phyloP scores from a whole-genome alignment of 1,284 basidiomycete genomes.

The Rhodofomes roseus region DNA sequence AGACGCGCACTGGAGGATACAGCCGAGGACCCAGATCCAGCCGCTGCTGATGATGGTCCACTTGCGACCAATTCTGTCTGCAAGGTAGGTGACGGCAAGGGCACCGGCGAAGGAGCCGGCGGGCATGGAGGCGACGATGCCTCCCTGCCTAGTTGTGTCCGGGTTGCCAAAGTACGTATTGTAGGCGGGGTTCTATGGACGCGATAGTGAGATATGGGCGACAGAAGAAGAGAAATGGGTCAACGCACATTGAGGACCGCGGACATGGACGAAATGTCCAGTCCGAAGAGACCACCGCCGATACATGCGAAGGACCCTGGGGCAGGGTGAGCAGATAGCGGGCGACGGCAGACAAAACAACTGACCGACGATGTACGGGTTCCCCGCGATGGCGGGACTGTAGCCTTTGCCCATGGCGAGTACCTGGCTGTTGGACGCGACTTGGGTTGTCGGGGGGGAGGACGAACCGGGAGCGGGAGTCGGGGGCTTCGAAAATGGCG shows the following conservation, averaged over 20 bases:
- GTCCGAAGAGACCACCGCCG: constrained; percentile 72
- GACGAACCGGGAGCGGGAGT: not conserved
- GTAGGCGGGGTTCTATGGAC: constrained; percentile 53
- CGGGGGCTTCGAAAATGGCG: not conserved
- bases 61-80: constrained; percentile 65
- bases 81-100: constrained; percentile 55
- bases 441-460: not conserved
- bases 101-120: constrained; percentile 66
- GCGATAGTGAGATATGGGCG: not conserved
- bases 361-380: constrained; percentile 4
- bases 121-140: constrained; percentile 76
- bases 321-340: constrained; percentile 34
- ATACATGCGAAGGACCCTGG: constrained; percentile 79
- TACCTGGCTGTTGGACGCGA: not conserved
- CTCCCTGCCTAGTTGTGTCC: constrained; percentile 57
- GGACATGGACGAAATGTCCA: constrained; percentile 82
- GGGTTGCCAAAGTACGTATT: constrained; percentile 47
- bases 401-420: constrained; percentile 1
- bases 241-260: constrained; percentile 59
- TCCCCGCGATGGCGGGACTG: not conserved
- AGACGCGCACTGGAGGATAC: constrained; percentile 62
- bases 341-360: not conserved
- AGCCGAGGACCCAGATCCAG: constrained; percentile 70
- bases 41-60: constrained; percentile 60
- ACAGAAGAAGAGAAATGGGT: not conserved